Base-by-base conservation (phyloP, 2,329 filamentous ascomycete species). In the Aspergillus sp. region DNA sequence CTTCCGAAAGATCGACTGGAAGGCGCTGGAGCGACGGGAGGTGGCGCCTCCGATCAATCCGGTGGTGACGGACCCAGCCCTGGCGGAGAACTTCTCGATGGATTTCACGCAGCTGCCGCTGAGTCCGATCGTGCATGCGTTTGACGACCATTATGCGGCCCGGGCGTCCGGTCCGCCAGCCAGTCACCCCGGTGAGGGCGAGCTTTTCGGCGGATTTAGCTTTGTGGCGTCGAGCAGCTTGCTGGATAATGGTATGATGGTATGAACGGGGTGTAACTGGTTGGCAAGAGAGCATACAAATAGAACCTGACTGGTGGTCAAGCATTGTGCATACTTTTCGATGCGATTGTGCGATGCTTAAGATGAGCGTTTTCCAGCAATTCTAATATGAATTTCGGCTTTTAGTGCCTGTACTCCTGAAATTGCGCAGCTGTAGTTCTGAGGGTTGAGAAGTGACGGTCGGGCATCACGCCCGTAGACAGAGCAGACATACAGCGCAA, bases 1-100 rank as follows among this genome's bases (percentile, higher is more conserved):
- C 83, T 99, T 99, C 85, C 88, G 91, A 72, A 95, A 92, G 80
- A 96, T 99, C 71, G 89, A 99, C 79, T 99, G 95, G 95, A 89
- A 88, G 78, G 89, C 88, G 69, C 85, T 99, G 13, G 92, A 90
- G 63, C 87, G 86, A 28, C 86, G 94, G 38, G 91, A 97, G 76
- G 68, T 97, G 50, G 89, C 91, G 68, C 91, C 95, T 1, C 95
- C 95, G 0, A 98, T 99, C 69, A 87, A 90, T 73, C 95, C 95
- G 15, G 84, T 98, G 70, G 94, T 99, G 72, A 98, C 95, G 0
- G 92, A 99, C 71, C 95, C 95, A 0, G 93, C 96, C 75, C 83
- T 97, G 49, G 95, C 95, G 0, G 96, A 99, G 84, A 99, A 99
- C 79, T 99, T 99, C 78, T 86, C 91, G 0, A 82, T 83, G n/a